These are phyloP conservation scores for Eudorina sp. DNA, from an alignment of 139 green algal genomes.

Conservation along the genomic window DNA sequence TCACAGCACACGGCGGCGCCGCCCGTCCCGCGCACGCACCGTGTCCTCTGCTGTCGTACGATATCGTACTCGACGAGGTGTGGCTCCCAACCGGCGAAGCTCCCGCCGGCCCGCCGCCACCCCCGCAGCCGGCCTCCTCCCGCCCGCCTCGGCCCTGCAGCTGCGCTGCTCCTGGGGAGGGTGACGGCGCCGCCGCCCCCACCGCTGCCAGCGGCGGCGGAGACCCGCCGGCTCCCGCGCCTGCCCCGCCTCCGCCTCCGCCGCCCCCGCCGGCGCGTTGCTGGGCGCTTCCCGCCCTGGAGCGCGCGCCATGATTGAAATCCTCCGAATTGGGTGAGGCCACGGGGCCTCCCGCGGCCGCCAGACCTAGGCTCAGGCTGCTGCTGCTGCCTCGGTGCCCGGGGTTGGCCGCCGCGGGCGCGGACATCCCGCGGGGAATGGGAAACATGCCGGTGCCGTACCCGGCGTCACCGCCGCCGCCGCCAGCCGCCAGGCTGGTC, in stretches of 20 bases:
- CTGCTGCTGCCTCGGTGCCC: neutral
- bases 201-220: neutral
- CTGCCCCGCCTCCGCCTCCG: neutral
- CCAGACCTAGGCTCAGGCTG: too few relatives aligned
- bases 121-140: neutral
- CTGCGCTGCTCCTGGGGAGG: neutral
- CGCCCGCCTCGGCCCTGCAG: neutral
- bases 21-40: neutral
- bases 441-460: neutral
- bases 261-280: too few relatives aligned
- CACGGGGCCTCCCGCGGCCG: too few relatives aligned
- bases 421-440: neutral
- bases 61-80: neutral
- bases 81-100: neutral
- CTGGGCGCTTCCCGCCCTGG: neutral
- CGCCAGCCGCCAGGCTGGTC: neutral
- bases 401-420: too few relatives aligned
- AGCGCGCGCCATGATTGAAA: too few relatives aligned
- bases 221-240: neutral
- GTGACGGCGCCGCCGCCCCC: neutral
- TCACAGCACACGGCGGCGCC: too few relatives aligned
- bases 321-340: too few relatives aligned
- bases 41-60: neutral
- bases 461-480: neutral
- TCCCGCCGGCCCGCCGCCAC: neutral